Base-by-base conservation (phyloP, 352 stramenopile genomes). In the Globisporangium perplexum region DNA sequence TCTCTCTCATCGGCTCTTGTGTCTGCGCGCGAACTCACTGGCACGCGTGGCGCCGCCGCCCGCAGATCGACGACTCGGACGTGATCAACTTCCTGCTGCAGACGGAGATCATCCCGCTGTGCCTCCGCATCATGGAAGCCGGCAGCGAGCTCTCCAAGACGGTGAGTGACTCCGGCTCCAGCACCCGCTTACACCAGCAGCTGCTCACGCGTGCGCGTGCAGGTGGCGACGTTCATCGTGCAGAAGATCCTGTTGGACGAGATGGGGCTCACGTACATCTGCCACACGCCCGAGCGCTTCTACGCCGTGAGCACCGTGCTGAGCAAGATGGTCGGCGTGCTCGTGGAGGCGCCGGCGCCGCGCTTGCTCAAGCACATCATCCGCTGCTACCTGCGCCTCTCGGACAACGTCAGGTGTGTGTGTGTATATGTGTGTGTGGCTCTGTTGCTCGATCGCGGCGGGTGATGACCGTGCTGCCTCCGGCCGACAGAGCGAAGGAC, bases 221-320 rank as follows among this genome's bases (percentile, higher is more conserved):
- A 78, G 68, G 88, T 99, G n/a, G 97, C 97, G 10, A 99, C 96
- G 2, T 99, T 99, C 66, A 99, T 99, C 53, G 96, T 99, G 39
- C 96, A 99, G 72, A 99, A 99, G 71, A 99, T 99, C 59, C 69
- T 99, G 42, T 68, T 99, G 45, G 97, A 99, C 69, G 95, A 99
- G 53, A 96, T 97, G 70, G 97, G 97, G 17, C 82, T 99, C 26
- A 96, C 96, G 23, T 99, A 99, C 74, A 98, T 99, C 55, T 99
- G 97, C 83, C 90, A 97, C 65, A 99, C 97, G 17, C 92, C 95
- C 26, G 96, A 99, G 72, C 75, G 85, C 23, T 94, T 94, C 50
- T 94, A 95, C 65, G 83, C 85, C 3, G 83, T 95, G 5, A 74
- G 81, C 12, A 90, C 93, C 0, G 96, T 99, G 30, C 75, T 99